Conservation (phyloP, 805 yeast genomes). For the Yamadazyma takamatsuzukensis region DNA sequence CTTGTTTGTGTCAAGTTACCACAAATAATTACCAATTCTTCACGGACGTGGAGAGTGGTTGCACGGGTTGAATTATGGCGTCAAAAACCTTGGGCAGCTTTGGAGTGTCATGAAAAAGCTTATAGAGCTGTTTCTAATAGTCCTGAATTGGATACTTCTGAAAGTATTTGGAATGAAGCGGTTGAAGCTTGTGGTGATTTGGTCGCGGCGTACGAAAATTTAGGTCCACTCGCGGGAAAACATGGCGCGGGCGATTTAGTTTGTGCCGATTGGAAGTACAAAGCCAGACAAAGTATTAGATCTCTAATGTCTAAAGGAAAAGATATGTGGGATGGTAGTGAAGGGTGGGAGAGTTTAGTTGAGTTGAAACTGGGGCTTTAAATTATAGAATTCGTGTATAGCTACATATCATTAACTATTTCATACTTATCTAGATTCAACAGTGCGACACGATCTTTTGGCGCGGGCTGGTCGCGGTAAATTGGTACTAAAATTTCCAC, state of each 20-base stretch:
- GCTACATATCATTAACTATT: constrained; percentile 18
- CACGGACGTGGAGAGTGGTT: constrained; percentile 78
- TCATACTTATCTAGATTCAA: constrained; percentile 20
- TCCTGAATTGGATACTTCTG: constrained; percentile 62
- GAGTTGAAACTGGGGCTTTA: constrained; percentile 46
- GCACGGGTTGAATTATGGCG: constrained; percentile 87
- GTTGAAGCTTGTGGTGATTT: constrained; percentile 76
- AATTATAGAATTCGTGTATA: neutral
- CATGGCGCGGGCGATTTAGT: constrained; percentile 80
- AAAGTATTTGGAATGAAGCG: constrained; percentile 68
- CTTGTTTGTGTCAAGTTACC: constrained; percentile 71
- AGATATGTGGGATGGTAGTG: constrained; percentile 72
- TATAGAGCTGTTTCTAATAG: constrained; percentile 65
- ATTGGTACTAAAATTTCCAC: constrained; percentile 5
- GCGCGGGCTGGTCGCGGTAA: too few species aligned
- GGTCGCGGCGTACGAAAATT: constrained; percentile 78
- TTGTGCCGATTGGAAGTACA: constrained; percentile 89
- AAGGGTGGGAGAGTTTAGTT: constrained; percentile 67
- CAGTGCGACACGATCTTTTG: constrained; percentile 19
- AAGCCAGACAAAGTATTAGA: constrained; percentile 68
- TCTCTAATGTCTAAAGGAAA: constrained; percentile 77
- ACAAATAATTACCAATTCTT: constrained; percentile 57
- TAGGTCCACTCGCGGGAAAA: constrained; percentile 82
- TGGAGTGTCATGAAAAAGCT: constrained; percentile 84
- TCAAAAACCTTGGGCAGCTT: constrained; percentile 78